phyloP scores from a whole-genome alignment of 2,329 filamentous ascomycete species.

The Colletotrichum higginsianum region DNA sequence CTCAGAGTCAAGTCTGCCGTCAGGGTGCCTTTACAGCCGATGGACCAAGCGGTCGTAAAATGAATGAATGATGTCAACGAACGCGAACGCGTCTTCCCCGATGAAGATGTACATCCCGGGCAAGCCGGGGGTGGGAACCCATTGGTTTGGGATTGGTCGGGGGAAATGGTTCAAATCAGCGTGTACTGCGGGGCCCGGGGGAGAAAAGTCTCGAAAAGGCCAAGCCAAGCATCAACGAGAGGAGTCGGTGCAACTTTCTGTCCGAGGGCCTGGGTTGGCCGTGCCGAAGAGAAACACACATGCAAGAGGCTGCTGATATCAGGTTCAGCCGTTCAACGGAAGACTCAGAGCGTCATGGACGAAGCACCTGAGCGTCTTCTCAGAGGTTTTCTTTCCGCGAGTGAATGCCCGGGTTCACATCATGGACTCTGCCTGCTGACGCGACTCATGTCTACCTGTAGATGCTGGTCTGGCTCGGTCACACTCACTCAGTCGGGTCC shows the following conservation, averaged over 20 bases:
- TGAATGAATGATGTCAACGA: background rate
- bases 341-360: too few relatives aligned
- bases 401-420: background rate
- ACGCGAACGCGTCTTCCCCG: background rate
- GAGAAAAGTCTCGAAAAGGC: constrained; percentile 10
- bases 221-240: background rate
- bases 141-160: background rate
- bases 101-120: background rate
- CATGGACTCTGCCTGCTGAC: background rate
- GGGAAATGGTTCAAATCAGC: background rate
- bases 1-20: too few relatives aligned
- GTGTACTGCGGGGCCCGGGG: constrained; percentile 1
- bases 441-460: constrained; percentile 13
- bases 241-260: constrained; percentile 36
- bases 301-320: background rate
- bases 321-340: too few relatives aligned
- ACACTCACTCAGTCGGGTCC: too few relatives aligned
- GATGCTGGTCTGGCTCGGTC: background rate
- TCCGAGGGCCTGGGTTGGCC: constrained; percentile 6
- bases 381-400: background rate
- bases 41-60: background rate
- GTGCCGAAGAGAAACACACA: too few relatives aligned
- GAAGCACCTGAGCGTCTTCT: too few relatives aligned
- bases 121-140: background rate
- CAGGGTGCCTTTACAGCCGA: too few relatives aligned